phyloP scores from a whole-genome alignment of 2,329 filamentous ascomycete species.

The Botrytis sinoallii region DNA sequence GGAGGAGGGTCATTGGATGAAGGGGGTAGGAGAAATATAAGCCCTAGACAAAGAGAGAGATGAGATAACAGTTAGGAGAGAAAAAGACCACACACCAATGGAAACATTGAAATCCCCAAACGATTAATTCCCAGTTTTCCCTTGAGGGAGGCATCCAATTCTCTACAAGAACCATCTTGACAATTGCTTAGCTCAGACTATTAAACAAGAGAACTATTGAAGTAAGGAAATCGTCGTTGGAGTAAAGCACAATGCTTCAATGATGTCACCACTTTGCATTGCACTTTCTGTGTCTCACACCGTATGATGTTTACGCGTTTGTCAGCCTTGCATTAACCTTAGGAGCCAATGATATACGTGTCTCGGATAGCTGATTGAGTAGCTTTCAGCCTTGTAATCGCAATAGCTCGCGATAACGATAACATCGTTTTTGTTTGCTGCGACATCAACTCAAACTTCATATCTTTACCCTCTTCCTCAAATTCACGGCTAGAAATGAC shows the following conservation, averaged over 20 bases:
- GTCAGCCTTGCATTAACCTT: constrained; percentile 7
- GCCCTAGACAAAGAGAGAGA: background rate
- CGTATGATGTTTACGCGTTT: background rate
- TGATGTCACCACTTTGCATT: constrained; percentile 22
- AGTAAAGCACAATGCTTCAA: constrained; percentile 12
- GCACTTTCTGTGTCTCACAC: background rate
- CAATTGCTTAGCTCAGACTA: background rate
- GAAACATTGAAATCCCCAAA: constrained; percentile 49
- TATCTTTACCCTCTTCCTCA: background rate
- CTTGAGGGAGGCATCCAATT: constrained; percentile 52
- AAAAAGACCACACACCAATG: constrained; percentile 43
- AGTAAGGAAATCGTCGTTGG: background rate
- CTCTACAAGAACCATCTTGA: constrained; percentile 33
- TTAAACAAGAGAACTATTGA: background rate
- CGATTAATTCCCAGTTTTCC: constrained; percentile 54
- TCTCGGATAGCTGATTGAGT: background rate
- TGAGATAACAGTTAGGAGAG: background rate
- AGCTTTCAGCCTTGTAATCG: background rate
- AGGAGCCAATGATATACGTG: background rate
- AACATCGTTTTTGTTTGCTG: background rate
- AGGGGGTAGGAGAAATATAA: background rate
- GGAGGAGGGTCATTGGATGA: background rate
- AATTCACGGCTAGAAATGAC: background rate
- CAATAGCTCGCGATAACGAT: background rate
- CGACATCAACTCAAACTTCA: background rate